Evolutionary conservation across 768 basidiomycete genomes (phyloP).

Genomic region (Leccinum olivaceopallidum): DNA sequence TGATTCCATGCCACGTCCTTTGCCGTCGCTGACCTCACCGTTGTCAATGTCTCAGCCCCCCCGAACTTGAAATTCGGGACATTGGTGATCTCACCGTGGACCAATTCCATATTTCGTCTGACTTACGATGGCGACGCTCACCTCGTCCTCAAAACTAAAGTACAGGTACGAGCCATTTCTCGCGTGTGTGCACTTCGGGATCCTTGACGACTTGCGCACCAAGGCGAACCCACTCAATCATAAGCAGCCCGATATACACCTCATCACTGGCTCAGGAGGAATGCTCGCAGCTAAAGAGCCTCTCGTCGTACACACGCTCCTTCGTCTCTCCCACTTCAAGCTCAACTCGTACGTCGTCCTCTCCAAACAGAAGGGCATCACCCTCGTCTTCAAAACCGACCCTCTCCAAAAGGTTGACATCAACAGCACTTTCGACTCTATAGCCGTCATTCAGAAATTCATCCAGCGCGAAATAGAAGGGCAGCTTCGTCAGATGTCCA

Average conservation of each 20-base stretch:
- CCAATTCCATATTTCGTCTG: slow-evolving; percentile 94
- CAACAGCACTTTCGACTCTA: slow-evolving; percentile 96
- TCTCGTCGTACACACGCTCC: slow-evolving; percentile 96
- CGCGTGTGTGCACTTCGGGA: not conserved
- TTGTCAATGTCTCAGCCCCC: slow-evolving; percentile 73
- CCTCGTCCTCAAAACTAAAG: slow-evolving; percentile 83
- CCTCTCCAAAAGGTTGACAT: slow-evolving; percentile 98
- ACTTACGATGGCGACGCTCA: slow-evolving; percentile 95
- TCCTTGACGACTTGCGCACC: slow-evolving; percentile 9
- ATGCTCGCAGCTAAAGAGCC: slow-evolving; percentile 95
- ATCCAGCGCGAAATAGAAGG: slow-evolving; percentile 98
- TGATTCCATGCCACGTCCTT: too few relatives aligned
- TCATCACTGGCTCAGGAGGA: slow-evolving; percentile 78
- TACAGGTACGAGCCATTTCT: slow-evolving; percentile 61
- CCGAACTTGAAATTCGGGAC: slow-evolving; percentile 93
- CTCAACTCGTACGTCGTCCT: slow-evolving; percentile 96
- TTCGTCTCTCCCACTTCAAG: slow-evolving; percentile 93
- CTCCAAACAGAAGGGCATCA: slow-evolving; percentile 96
- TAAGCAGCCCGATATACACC: slow-evolving; percentile 86
- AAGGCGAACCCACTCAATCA: slow-evolving; percentile 96
- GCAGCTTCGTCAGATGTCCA: slow-evolving; percentile 96
- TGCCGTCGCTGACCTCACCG: slow-evolving; percentile 1
- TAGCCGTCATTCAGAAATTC: slow-evolving; percentile 96
- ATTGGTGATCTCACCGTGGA: slow-evolving; percentile 96
- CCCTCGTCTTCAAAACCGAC: slow-evolving; percentile 99